Evolutionary conservation across 768 basidiomycete genomes (phyloP).

Genomic region (Kwoniella shandongensis): DNA sequence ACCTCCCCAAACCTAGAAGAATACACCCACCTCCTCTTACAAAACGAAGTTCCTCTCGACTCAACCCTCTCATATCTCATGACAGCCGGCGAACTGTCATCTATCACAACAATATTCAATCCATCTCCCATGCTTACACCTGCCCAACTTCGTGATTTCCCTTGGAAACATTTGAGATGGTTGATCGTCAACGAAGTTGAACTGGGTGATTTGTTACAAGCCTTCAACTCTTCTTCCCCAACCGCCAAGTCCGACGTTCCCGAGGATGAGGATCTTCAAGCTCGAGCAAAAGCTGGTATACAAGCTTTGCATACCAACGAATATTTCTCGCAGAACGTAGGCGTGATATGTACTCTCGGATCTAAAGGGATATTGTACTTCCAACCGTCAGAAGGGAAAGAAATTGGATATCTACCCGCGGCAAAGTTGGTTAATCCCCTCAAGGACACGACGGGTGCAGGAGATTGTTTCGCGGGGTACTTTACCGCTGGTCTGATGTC

Average conservation of each 20-base stretch:
- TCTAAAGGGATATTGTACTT: conserved; percentile 41
- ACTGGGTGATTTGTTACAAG: conserved; percentile 32
- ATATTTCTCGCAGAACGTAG: conserved; percentile 13
- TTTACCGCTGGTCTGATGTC: conserved; percentile 50
- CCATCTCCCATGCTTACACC: conserved; percentile 55
- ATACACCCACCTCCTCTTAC: conserved; percentile 54
- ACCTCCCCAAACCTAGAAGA: conserved; percentile 45
- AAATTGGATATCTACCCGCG: conserved; percentile 36
- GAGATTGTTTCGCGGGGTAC: conserved; percentile 53
- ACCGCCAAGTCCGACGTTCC: neutral
- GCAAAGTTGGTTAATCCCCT: conserved; percentile 36
- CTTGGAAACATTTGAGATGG: conserved; percentile 53
- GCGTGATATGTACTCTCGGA: conserved; percentile 49
- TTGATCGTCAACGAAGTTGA: conserved; percentile 57
- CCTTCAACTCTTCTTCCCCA: conserved; percentile 11
- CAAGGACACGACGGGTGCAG: conserved; percentile 53
- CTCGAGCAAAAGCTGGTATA: conserved; percentile 5
- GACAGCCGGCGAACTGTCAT: conserved; percentile 15
- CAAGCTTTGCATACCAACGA: conserved; percentile 13
- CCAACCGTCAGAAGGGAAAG: neutral
- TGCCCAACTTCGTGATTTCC: conserved; percentile 46
- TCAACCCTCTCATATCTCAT: conserved; percentile 46
- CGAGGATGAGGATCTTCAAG: conserved; percentile 4
- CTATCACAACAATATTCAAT: conserved; percentile 54
- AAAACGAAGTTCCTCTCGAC: conserved; percentile 56